Evolutionary conservation across 1,284 basidiomycete genomes (phyloP), one percentile per base, ranked within the genome.

Genomic region (Leccinum pachyderme): DNA sequence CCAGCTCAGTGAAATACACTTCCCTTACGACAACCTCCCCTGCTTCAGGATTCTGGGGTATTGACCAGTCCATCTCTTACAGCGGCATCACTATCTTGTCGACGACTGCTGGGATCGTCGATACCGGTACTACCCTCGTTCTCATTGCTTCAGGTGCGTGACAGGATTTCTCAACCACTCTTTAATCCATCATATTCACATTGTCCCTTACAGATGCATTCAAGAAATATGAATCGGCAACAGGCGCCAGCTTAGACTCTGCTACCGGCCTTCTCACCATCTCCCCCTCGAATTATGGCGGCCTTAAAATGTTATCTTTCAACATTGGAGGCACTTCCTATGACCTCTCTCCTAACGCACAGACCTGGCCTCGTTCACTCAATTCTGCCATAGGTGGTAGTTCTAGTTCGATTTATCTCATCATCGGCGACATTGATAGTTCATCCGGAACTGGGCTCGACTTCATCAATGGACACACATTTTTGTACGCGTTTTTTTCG

Each of bases 111-210:
- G 82, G 81, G 29, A 81, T 84, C 59, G 78, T 83, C 49, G 83
- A 84, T 63, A 83, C 82, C 4, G 83, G 83, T 45, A 86, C 79
- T 15, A 79, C 80, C 18, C 70, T 80, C 39, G 58, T 79, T 28
- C 61, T 74, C 48, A 61, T 79, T 47, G 72, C 77, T 13, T 68
- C 73, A 5, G 68, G 75, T 73, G 47, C 62, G 57, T 54, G n/a
- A 49, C 13, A 25, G 13, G 11, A 8, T 31, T 27, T 25, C 2
- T 15, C n/a, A 18, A 8, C 2, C 33, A 48, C 12, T 33, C 13
- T 13, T 25, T 51, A 32, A 56, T 28, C 32, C 7, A 8, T 7
- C 1, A 1, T 51, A 9, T 51, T 7, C 1, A 1, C 49, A 9
- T 51, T 9, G 25, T 7, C 31, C 24, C 33, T 32, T 24, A 18